Evolutionary conservation across 2,329 filamentous ascomycete genomes (phyloP).

Genomic region (Monilinia laxa): DNA sequence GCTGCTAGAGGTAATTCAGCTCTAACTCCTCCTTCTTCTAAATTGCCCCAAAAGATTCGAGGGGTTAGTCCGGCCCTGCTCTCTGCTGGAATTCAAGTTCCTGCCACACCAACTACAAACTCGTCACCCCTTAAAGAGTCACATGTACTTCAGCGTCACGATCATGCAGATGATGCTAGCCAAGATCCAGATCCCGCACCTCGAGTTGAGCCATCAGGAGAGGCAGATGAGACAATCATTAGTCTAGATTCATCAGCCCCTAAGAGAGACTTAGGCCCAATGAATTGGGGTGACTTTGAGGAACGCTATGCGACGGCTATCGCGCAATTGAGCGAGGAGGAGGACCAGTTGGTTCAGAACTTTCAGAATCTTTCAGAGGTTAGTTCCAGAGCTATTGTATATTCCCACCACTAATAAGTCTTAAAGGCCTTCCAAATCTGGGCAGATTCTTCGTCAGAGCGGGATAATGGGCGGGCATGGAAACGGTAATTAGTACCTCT

Average conservation of each 20-base stretch:
- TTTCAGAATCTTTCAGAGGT: conserved; percentile 61
- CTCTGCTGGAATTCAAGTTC: conserved; percentile 13
- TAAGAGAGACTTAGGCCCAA: conserved; percentile 39
- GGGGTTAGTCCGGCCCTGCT: conserved; percentile 8
- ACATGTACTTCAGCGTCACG: conserved; percentile 5
- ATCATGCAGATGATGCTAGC: conserved; percentile 4
- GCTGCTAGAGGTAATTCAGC: conserved; percentile 13
- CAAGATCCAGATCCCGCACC: conserved; percentile 1
- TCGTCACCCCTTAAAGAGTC: conserved; percentile 19
- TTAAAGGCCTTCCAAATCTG: conserved; percentile 76
- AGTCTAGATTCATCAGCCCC: neutral
- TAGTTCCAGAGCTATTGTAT: neutral
- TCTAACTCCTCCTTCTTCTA: conserved; percentile 19
- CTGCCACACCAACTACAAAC: conserved; percentile 14
- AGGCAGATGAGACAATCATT: neutral
- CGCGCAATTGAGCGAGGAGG: conserved; percentile 58
- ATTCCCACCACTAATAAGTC: conserved; percentile 7
- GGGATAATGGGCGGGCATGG: conserved; percentile 73
- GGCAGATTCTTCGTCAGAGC: conserved; percentile 68
- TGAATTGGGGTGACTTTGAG: conserved; percentile 77
- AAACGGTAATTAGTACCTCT: conserved; percentile 59
- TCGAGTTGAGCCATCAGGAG: neutral
- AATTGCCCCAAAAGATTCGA: conserved; percentile 21
- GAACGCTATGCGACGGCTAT: conserved; percentile 66
- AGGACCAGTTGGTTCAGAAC: conserved; percentile 65